phyloP scores from a whole-genome alignment of 2,329 filamentous ascomycete species.

The Hirsutella thompsonii region DNA sequence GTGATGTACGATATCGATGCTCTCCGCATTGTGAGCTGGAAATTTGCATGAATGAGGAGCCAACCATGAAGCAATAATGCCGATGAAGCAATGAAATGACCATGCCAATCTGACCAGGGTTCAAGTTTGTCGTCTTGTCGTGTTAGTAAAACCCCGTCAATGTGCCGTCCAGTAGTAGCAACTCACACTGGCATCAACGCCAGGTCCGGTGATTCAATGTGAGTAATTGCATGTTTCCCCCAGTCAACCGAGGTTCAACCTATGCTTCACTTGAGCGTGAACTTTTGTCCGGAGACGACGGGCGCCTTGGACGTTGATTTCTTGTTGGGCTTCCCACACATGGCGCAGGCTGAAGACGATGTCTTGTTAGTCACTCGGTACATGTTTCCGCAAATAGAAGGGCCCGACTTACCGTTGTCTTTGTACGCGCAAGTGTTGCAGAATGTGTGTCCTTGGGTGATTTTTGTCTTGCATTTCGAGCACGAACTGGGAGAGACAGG shows the following conservation, averaged over 20 bases:
- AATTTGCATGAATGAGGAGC: too few species aligned
- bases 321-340: slow-evolving; percentile 49
- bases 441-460: slow-evolving; percentile 45
- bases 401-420: slow-evolving; percentile 35
- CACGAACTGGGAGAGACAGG: slow-evolving; percentile 32
- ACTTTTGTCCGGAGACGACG: slow-evolving; percentile 46
- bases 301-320: slow-evolving; percentile 36
- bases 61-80: too few species aligned
- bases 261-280: slow-evolving; percentile 41
- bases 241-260: too few species aligned
- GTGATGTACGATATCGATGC: too few species aligned
- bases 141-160: not conserved
- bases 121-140: not conserved
- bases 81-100: not conserved
- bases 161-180: not conserved
- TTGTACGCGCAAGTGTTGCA: slow-evolving; percentile 53
- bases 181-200: too few species aligned
- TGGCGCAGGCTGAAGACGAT: slow-evolving; percentile 37
- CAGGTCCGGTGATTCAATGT: too few species aligned
- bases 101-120: not conserved
- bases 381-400: not conserved
- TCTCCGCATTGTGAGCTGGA: too few species aligned
- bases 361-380: slow-evolving; percentile 5
- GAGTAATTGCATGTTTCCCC: too few species aligned
- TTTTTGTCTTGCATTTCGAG: slow-evolving; percentile 48